Evolutionary conservation across 2,329 filamentous ascomycete species (phyloP).

Genomic region (Pleomassaria siparia): DNA sequence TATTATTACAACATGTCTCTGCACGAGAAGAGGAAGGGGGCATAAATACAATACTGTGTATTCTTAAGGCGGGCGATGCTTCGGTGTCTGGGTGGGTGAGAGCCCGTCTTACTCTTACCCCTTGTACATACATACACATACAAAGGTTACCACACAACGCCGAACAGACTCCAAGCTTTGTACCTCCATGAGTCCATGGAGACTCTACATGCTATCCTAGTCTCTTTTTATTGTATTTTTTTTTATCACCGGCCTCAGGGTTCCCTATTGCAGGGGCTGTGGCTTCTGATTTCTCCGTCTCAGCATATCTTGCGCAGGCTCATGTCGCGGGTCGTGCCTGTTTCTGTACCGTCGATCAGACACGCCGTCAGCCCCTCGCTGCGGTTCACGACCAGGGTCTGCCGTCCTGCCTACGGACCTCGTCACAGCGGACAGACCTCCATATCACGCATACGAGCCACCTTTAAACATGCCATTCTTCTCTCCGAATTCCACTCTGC

Average conservation of each 20-base stretch:
- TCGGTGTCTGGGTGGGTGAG: constrained; percentile 2
- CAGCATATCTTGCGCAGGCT: constrained; percentile 3
- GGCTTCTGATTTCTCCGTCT: neutral
- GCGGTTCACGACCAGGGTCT: constrained; percentile 8
- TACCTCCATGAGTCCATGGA: too few relatives aligned
- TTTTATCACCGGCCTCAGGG: neutral
- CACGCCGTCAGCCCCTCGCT: constrained; percentile 12
- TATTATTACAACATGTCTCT: too few relatives aligned
- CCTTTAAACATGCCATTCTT: constrained; percentile 22
- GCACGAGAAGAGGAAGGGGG: neutral
- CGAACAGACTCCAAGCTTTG: too few relatives aligned
- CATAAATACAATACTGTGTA: neutral
- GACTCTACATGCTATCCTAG: too few relatives aligned
- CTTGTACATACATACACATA: too few relatives aligned
- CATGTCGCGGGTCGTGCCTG: constrained; percentile 18
- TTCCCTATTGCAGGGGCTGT: constrained; percentile 5
- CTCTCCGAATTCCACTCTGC: constrained; percentile 2
- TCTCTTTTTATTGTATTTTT: neutral
- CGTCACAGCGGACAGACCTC: too few relatives aligned
- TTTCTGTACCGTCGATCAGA: constrained; percentile 33
- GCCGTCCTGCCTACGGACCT: constrained; percentile 7
- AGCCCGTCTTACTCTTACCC: neutral
- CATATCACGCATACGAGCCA: constrained; percentile 5
- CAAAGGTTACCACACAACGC: too few relatives aligned
- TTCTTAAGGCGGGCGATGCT: constrained; percentile 4